Percentiles rank a stretch among this genome's conserved stretches.
These are phyloP conservation scores for Thelephora terrestris DNA, from an alignment of 1,284 basidiomycete genomes.

Conservation along the genomic window DNA sequence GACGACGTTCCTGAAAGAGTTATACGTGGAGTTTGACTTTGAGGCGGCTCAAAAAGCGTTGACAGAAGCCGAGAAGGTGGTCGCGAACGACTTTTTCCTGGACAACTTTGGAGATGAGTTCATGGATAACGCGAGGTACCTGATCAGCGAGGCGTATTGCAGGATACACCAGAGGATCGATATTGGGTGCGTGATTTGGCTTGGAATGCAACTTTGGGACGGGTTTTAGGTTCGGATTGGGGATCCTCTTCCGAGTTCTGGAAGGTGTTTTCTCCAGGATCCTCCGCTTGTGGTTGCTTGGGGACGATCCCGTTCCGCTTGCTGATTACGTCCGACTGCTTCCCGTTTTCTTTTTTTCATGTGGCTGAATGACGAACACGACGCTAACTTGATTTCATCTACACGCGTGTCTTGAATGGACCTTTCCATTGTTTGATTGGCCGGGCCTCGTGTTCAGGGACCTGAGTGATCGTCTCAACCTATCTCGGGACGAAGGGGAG, in stretches of 20 bases:
- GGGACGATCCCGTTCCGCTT: no score
- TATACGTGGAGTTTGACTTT: slow-evolving; percentile 91
- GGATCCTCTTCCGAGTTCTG: no score
- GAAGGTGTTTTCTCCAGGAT: background rate
- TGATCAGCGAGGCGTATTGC: slow-evolving; percentile 96
- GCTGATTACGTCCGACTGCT: background rate
- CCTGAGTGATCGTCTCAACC: slow-evolving; percentile 86
- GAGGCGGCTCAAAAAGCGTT: slow-evolving; percentile 83
- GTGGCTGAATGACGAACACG: background rate
- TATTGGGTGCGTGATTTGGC: slow-evolving; percentile 58
- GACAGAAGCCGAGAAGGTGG: slow-evolving; percentile 71
- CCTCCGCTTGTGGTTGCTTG: no score
- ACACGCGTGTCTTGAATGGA: slow-evolving; percentile 1
- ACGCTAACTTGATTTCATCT: background rate
- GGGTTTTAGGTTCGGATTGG: no score
- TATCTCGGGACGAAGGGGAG: slow-evolving; percentile 90
- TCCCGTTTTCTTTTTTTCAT: background rate
- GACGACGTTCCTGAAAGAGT: slow-evolving; percentile 86
- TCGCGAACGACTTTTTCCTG: slow-evolving; percentile 92
- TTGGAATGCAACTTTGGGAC: no score
- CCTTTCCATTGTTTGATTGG: background rate
- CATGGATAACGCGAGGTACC: slow-evolving; percentile 89
- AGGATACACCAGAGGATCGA: slow-evolving; percentile 95
- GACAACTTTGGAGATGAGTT: slow-evolving; percentile 86
- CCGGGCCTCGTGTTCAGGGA: slow-evolving; percentile 40